A percentile compares a stretch with the other conserved stretches of the same genome.
Evolutionary conservation across 2,329 filamentous ascomycete species (phyloP).

Genomic region (Alternaria sp.): DNA sequence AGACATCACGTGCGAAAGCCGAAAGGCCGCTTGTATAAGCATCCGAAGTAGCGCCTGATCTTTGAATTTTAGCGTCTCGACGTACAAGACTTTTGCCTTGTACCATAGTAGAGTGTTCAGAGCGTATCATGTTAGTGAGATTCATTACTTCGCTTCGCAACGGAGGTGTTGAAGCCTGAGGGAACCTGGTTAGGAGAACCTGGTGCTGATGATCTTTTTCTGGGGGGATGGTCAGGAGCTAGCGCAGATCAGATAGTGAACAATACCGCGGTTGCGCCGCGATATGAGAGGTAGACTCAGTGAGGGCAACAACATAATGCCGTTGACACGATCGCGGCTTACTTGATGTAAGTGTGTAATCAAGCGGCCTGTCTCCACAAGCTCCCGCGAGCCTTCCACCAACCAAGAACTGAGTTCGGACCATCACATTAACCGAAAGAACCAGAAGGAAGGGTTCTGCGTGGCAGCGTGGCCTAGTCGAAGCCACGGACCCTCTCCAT

Average conservation of each 20-base stretch:
- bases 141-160: conserved; percentile 1
- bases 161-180: conserved; percentile 8
- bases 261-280: neutral
- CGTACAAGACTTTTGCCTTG: no score
- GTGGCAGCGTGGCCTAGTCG: conserved; percentile 12
- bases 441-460: conserved; percentile 6
- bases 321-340: conserved; percentile 2
- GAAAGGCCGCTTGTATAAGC: no score
- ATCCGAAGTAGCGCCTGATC: no score
- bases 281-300: neutral
- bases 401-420: conserved; percentile 5
- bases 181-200: conserved; percentile 13
- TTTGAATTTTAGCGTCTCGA: no score
- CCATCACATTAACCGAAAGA: conserved; percentile 19
- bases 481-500: conserved; percentile 15
- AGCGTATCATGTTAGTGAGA: conserved; percentile 9
- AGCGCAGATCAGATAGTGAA: conserved; percentile 6
- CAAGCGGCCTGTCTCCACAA: conserved; percentile 10
- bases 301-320: neutral
- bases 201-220: conserved; percentile 2
- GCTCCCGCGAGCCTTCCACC: conserved; percentile 3
- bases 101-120: conserved; percentile 6
- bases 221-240: conserved; percentile 3
- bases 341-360: neutral
- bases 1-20: no score